Base-by-base conservation (phyloP, 1,284 basidiomycete species). In the Abortiporus biennis region DNA sequence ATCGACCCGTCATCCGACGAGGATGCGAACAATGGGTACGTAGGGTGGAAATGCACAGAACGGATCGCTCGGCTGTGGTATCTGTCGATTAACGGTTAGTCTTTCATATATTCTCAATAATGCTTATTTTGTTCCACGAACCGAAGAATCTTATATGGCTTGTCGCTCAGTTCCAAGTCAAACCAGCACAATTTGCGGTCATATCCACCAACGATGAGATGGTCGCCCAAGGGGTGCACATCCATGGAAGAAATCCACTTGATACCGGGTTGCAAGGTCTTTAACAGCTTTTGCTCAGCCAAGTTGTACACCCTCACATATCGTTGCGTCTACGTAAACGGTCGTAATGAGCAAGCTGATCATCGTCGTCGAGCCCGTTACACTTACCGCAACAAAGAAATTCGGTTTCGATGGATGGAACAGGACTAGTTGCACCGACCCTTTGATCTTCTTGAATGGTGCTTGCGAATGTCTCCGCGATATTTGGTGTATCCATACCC, bases 101-200 rank as follows among this genome's bases (percentile, higher is more conserved):
- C n/a, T n/a, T n/a, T n/a, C n/a, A 38, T 16, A 9, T 39, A 17
- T 27, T 23, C 8, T 6, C 22, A 19, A 19, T 5, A 17, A 19
- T 19, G n/a, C n/a, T n/a, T n/a, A n/a, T n/a, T n/a, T n/a, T n/a
- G n/a, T n/a, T n/a, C n/a, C 12, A 44, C 62, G 35, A 47, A 91
- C 83, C 93, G 81, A 53, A 99, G 70, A 44, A 96, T 84, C 67
- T 96, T 96, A 77, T 94, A 99, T 1, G 96, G 96, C 61, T 95
- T 93, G 53, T 88, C 85, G 55, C 85, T 89, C 42, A 99, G 78
- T 58, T 99, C 96, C 46, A 99, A 71, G 68, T 99, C 96, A 64
- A 99, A 99, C 96, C 96, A 99, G 57, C 91, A 93, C 13, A 99
- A 69, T 64, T 97, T 95, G 54, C 91, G 86, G 69, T 99, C 96